Evolutionary conservation across 805 yeast species (phyloP).

Genomic region (Barnettozyma botsteinii): DNA sequence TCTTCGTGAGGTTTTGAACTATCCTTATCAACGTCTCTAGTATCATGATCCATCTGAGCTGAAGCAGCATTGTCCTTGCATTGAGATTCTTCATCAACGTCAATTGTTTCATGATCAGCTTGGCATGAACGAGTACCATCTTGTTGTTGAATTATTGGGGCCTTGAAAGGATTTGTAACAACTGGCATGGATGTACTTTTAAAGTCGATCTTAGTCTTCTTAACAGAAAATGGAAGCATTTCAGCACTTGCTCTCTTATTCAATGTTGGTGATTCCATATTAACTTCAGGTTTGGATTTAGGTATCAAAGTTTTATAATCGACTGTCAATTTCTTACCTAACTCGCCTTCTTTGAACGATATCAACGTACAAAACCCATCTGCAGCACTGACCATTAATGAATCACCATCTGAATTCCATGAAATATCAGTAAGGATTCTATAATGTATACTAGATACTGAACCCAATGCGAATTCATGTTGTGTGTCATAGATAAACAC

Average conservation of each 20-base stretch:
- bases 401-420: slow-evolving; percentile 76
- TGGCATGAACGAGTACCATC: too few species aligned
- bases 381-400: slow-evolving; percentile 71
- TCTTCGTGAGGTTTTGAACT: too few species aligned
- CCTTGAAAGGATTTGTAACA: background rate
- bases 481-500: slow-evolving; percentile 81
- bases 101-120: too few species aligned
- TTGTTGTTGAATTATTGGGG: too few species aligned
- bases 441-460: slow-evolving; percentile 77
- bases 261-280: slow-evolving; percentile 2
- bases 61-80: too few species aligned
- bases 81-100: too few species aligned
- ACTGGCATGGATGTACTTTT: background rate
- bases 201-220: slow-evolving; percentile 5
- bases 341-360: slow-evolving; percentile 42
- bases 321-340: slow-evolving; percentile 45
- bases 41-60: too few species aligned
- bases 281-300: slow-evolving; percentile 7
- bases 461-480: slow-evolving; percentile 58
- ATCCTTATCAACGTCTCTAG: too few species aligned
- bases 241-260: slow-evolving; percentile 2
- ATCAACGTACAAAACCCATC: slow-evolving; percentile 88
- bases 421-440: slow-evolving; percentile 81
- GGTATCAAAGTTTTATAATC: slow-evolving; percentile 20
- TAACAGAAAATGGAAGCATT: slow-evolving; percentile 1